Conservation (phyloP, 2,329 filamentous ascomycete species). For the Xylaria sp. region DNA sequence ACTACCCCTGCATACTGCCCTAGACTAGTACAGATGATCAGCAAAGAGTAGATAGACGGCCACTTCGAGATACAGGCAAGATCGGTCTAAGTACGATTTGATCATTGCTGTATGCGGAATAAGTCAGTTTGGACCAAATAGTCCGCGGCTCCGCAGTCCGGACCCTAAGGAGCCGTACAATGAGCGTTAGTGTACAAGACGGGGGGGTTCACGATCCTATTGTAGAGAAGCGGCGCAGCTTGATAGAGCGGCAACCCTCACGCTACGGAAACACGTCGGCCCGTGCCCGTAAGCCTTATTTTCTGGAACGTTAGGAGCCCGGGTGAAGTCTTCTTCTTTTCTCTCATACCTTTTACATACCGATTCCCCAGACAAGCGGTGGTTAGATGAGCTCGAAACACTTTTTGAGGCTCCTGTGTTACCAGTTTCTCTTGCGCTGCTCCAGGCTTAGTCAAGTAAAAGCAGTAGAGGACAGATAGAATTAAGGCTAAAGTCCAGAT, state of each 20-base stretch:
- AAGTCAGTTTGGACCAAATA: background rate
- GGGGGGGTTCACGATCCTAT: conserved; percentile 3
- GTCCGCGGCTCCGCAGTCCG: background rate
- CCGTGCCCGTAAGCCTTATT: background rate
- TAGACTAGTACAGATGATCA: background rate
- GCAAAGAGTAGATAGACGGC: background rate
- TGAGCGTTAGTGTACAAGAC: background rate
- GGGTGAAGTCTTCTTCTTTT: conserved; percentile 22
- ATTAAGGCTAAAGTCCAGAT: too few species aligned
- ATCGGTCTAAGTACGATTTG: background rate
- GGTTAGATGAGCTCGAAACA: too few species aligned
- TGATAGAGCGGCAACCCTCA: background rate
- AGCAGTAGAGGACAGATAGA: too few species aligned
- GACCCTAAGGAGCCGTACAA: background rate
- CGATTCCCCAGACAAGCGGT: too few species aligned
- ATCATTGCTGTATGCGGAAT: background rate
- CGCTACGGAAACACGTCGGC: background rate
- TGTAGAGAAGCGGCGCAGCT: background rate
- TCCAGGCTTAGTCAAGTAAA: too few species aligned
- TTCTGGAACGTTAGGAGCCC: background rate
- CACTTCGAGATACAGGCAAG: background rate
- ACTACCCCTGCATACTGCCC: conserved; percentile 2
- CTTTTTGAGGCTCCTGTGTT: too few species aligned
- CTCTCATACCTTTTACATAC: conserved; percentile 51
- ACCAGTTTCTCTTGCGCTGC: too few species aligned